Evolutionary conservation across 257 asterid species (phyloP).

Genomic region (Solanum virginianum): DNA sequence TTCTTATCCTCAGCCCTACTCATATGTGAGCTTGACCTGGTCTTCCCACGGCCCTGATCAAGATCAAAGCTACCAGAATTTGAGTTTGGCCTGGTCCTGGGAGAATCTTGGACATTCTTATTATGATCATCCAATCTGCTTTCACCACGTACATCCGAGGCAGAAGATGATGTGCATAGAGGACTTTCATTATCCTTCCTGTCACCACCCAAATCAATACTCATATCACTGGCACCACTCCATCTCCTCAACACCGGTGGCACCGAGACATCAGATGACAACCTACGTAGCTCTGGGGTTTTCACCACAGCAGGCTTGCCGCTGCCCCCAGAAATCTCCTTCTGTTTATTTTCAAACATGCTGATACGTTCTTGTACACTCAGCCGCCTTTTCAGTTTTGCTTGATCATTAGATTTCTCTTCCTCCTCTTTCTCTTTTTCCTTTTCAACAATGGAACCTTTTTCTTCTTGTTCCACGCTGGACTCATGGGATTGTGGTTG

Average conservation of each 20-base stretch:
- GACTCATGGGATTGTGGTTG: slow-evolving; percentile 8
- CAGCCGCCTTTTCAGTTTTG: slow-evolving; percentile 48
- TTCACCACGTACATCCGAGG: not conserved
- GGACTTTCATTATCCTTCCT: slow-evolving; percentile 61
- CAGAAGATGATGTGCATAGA: slow-evolving; percentile 37
- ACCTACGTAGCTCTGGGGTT: slow-evolving; percentile 57
- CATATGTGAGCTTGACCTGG: slow-evolving; percentile 28
- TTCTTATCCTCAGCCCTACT: slow-evolving; percentile 15
- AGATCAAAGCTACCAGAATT: slow-evolving; percentile 12
- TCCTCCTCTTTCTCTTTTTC: not conserved
- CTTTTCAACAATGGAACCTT: not conserved
- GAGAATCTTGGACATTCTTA: slow-evolving; percentile 22
- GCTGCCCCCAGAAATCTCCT: slow-evolving; percentile 58
- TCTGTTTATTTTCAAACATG: slow-evolving; percentile 82
- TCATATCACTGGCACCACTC: slow-evolving; percentile 95
- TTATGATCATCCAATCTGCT: not conserved
- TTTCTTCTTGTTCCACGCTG: slow-evolving; percentile 12
- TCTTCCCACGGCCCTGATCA: slow-evolving; percentile 24
- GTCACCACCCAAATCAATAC: slow-evolving; percentile 56
- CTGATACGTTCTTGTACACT: slow-evolving; percentile 89
- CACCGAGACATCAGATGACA: slow-evolving; percentile 59
- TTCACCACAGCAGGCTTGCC: slow-evolving; percentile 51
- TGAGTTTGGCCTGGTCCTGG: slow-evolving; percentile 18
- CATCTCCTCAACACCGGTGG: slow-evolving; percentile 57
- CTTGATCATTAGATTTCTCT: slow-evolving; percentile 27